Conservation (phyloP, 192 early-diverging fungal species). For the Linnemannia elongata region DNA sequence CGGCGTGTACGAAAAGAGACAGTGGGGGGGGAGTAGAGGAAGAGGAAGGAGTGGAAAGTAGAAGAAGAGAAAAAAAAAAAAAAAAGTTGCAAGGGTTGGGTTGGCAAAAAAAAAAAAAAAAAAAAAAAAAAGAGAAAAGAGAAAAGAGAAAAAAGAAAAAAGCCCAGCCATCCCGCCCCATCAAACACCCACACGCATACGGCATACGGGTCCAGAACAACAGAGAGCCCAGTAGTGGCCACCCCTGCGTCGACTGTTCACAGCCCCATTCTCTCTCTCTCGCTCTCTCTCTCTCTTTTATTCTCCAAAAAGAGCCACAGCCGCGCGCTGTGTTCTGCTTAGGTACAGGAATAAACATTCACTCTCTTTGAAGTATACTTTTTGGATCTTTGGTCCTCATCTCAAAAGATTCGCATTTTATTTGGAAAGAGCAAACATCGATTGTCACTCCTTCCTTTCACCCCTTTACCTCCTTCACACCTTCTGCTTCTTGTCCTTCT, state of each 20-base stretch:
- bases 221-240: conserved; percentile 7
- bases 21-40: too few relatives aligned
- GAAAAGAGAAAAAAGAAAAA: neutral
- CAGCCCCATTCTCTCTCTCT: neutral
- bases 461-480: conserved; percentile 9
- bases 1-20: neutral
- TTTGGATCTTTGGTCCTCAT: conserved; percentile 2
- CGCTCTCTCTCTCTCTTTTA: too few relatives aligned
- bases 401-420: neutral
- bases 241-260: conserved; percentile 31
- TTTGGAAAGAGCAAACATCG: neutral
- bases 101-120: neutral
- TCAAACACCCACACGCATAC: neutral
- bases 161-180: neutral
- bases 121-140: neutral
- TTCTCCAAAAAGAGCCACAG: conserved; percentile 5
- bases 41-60: neutral
- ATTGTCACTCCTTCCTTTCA: neutral
- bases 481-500: conserved; percentile 31
- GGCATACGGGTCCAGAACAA: neutral
- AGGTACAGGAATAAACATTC: neutral
- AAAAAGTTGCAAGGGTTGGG: neutral
- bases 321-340: neutral
- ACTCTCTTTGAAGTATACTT: neutral
- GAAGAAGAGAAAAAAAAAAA: neutral